Conservation (phyloP, 2,329 filamentous ascomycete species). For the Sporothrix inflata region DNA sequence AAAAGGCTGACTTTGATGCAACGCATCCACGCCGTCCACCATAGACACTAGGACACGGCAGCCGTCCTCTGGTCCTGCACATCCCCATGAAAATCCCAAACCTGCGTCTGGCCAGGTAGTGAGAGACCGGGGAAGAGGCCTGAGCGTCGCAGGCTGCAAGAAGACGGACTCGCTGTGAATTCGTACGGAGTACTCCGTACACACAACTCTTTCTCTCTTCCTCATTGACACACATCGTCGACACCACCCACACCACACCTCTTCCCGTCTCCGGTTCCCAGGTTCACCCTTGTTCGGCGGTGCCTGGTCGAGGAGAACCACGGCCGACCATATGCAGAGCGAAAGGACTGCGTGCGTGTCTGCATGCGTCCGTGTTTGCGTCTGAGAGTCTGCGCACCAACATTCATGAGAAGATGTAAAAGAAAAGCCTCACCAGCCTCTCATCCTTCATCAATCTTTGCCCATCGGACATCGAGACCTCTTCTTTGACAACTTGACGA, state of each 20-base stretch:
- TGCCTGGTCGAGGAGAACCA: not conserved
- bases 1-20: not conserved
- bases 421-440: not conserved
- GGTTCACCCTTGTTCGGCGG: slow-evolving; percentile 2
- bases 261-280: not conserved
- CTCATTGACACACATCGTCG: not conserved
- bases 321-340: not conserved
- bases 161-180: not conserved
- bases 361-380: not conserved
- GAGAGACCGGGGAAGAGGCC: not conserved
- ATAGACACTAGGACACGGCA: not conserved
- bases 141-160: not conserved
- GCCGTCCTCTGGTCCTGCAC: not conserved
- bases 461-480: not conserved
- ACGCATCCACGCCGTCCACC: not conserved
- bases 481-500: not conserved
- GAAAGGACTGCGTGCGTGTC: not conserved
- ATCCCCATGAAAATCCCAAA: not conserved
- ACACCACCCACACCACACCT: not conserved
- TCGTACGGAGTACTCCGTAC: too few species aligned
- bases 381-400: not conserved
- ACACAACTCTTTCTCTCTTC: not conserved
- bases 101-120: not conserved
- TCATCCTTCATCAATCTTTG: too few species aligned
- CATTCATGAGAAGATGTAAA: not conserved